These are phyloP conservation scores for Carex pumila DNA, from an alignment of 176 grass and related monocot species.

Conservation along the genomic window DNA sequence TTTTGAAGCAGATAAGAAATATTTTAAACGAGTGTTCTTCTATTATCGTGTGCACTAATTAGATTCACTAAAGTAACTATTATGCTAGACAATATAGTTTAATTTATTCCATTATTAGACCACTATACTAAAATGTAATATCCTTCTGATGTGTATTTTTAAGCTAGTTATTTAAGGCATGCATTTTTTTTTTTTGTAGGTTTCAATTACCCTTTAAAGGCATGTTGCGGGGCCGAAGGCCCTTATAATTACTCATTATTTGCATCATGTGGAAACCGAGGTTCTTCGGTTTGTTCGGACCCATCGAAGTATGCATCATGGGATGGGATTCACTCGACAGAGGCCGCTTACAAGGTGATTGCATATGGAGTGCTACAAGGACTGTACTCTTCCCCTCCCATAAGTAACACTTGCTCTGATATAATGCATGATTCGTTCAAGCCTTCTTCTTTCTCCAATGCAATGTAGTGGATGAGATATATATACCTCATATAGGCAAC, in stretches of 20 bases:
- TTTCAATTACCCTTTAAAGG: constrained; percentile 41
- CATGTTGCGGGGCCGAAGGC: constrained; percentile 65
- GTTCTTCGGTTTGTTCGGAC: constrained; percentile 46
- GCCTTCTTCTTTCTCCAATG: not conserved
- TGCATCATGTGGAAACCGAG: constrained; percentile 36
- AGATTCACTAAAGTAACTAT: not conserved
- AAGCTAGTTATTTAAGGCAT: not conserved
- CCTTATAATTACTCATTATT: constrained; percentile 34
- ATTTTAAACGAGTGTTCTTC: too few species aligned
- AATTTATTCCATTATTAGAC: too few species aligned
- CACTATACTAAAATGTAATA: not conserved
- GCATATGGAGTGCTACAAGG: constrained; percentile 48
- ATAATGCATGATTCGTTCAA: not conserved
- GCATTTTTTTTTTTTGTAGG: constrained; percentile 23
- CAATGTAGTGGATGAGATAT: not conserved
- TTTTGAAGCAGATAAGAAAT: too few species aligned
- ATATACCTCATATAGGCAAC: not conserved
- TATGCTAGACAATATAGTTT: too few species aligned
- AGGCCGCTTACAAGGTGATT: constrained; percentile 60
- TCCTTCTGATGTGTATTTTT: not conserved
- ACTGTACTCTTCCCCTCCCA: constrained; percentile 35
- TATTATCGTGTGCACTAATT: not conserved
- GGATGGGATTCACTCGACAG: constrained; percentile 72
- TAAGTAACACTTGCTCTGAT: constrained; percentile 24
- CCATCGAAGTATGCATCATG: constrained; percentile 63